phyloP scores from a whole-genome alignment of 352 stramenopile genomes.

The Pseudoperonospora humuli region DNA sequence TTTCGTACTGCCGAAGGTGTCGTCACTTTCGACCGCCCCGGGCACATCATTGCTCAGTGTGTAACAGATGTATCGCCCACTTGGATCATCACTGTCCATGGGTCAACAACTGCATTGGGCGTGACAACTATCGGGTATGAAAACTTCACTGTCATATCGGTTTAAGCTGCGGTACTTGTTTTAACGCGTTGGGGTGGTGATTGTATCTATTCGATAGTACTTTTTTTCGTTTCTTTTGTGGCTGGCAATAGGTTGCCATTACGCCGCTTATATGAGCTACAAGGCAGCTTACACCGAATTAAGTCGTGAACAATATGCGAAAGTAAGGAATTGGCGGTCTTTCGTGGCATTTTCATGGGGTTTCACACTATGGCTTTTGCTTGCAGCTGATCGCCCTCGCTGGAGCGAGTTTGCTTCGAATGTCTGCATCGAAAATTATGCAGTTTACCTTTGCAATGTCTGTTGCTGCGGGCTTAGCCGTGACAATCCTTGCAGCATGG shows the following conservation, averaged over 20 bases:
- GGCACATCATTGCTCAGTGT: conserved; percentile 75
- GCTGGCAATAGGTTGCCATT: conserved; percentile 47
- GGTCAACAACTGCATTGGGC: conserved; percentile 96
- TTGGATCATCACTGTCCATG: conserved; percentile 98
- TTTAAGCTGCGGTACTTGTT: background rate
- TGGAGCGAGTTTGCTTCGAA: conserved; percentile 10
- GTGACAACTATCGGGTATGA: conserved; percentile 91
- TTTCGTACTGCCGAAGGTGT: conserved; percentile 47
- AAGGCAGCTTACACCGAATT: conserved; percentile 47
- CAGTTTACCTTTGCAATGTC: conserved; percentile 70
- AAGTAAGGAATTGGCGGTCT: conserved; percentile 24
- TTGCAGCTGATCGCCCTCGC: conserved; percentile 24
- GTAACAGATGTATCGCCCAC: conserved; percentile 87
- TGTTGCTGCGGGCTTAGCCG: conserved; percentile 44
- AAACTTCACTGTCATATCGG: background rate
- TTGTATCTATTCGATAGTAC: conserved; percentile 30
- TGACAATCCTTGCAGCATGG: conserved; percentile 59
- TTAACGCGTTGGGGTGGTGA: background rate
- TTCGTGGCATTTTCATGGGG: background rate
- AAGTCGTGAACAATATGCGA: conserved; percentile 40
- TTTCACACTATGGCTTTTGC: background rate
- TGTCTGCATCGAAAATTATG: conserved; percentile 28
- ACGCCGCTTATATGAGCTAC: conserved; percentile 53
- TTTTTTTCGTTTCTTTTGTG: conserved; percentile 74
- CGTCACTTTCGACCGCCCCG: conserved; percentile 41